A percentile compares a stretch with the other conserved stretches of the same genome.
These are phyloP conservation scores for Gnetum montanum DNA, from an alignment of 75 land plant species.

Conservation along the genomic window DNA sequence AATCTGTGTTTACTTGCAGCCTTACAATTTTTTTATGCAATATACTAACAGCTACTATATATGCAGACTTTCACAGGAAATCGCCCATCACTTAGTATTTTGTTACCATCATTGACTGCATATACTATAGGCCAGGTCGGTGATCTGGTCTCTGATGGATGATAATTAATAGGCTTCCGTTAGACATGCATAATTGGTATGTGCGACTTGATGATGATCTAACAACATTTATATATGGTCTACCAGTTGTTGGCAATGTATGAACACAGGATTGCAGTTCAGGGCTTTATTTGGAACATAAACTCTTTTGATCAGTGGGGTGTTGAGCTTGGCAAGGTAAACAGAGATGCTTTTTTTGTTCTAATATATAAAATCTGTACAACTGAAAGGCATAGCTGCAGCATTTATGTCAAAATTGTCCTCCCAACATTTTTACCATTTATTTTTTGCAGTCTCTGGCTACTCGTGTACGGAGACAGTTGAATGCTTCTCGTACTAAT, in stretches of 20 bases:
- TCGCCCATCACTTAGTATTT: slow-evolving; percentile 86
- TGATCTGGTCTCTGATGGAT: neutral
- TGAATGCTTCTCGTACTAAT: slow-evolving; percentile 50
- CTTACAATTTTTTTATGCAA: no score
- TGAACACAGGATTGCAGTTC: slow-evolving; percentile 92
- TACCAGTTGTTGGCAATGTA: slow-evolving; percentile 80
- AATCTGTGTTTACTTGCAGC: no score
- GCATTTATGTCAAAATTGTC: neutral
- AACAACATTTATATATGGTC: neutral
- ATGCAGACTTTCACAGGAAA: slow-evolving; percentile 92
- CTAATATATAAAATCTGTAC: neutral
- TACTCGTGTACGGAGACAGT: slow-evolving; percentile 70
- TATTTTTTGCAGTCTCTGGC: slow-evolving; percentile 59
- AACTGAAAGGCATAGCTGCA: neutral
- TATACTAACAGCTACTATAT: no score
- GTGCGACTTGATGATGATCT: neutral
- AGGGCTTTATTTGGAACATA: slow-evolving; percentile 97
- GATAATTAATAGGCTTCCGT: neutral
- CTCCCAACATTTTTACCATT: neutral
- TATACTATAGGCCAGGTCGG: slow-evolving; percentile 89
- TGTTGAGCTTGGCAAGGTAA: slow-evolving; percentile 96
- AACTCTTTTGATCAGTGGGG: slow-evolving; percentile 99
- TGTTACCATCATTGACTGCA: slow-evolving; percentile 71
- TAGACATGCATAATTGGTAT: no score
- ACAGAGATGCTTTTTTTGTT: neutral